Evolutionary conservation across 73 alveolate genomes (phyloP), one percentile per base, ranked within the genome.

Genomic region (Paramecium sexaurelia): DNA sequence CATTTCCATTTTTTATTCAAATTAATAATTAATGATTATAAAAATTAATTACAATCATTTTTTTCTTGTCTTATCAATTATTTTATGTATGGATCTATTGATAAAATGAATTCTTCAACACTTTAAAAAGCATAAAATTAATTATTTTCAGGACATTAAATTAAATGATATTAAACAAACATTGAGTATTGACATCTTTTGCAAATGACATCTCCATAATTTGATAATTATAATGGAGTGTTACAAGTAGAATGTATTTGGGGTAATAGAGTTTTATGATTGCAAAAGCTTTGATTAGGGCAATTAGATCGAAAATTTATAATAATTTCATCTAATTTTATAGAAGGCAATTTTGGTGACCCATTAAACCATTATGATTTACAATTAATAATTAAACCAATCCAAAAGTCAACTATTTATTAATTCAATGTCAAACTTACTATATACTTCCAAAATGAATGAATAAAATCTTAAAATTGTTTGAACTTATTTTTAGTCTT

Each of bases 1-100:
- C 83, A 61, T 61, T 61, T 61, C 83, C 83, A 61, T 61, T 32
- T 61, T 61, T 61, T 61, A 32, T 61, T 61, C 83, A 61, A 32
- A 32, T 61, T 61, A 29, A 61, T 32, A 29, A 61, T 61, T 24
- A 61, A 61, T 61, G 39, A 61, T 32, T 61, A 32, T 29, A 61
- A 32, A 61, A 61, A 61, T 61, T 61, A 61, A 61, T 61, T 61
- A 61, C 39, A 32, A 26, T 61, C 83, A 61, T 26, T 26, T 32
- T 61, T 61, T 26, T 61, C 83, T 26, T 27, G 26, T 32, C 83
- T 61, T 26, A 61, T 26, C 43, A 29, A 61, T 61, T 61, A 61
- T 11, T 61, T 61, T 24, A 61, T 29, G 26, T 61, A 61, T 6
- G 83, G 83, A 61, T 61, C 83, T 26, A 61, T 61, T 61, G 39